Base-by-base conservation (phyloP, 805 yeast species). In the Monosporozyma yasuniensis region DNA sequence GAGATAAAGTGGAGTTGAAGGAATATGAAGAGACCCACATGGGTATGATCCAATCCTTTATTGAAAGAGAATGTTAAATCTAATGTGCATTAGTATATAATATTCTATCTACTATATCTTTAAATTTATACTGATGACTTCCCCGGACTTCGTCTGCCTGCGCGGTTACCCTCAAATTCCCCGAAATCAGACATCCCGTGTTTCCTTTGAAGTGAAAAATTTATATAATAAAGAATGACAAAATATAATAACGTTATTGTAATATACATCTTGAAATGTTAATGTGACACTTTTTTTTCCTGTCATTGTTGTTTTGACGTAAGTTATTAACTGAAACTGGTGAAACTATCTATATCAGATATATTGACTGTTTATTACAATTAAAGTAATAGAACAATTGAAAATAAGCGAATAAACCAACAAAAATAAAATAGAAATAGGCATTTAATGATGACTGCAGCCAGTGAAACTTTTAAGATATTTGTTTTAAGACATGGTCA, bases 1-100 rank as follows among this genome's bases (percentile, higher is more conserved):
- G 61, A 9, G 51, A 47, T 14, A 55, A 55, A 14, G 58, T 61
- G 4, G 73, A 68, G 39, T 72, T 87, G n/a, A 74, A 72, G 50
- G 95, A 86, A 61, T 88, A 88, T 59, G 82, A 78, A 25, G 91
- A 85, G 62, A 73, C 81, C 11, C 81, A 80, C 56, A 71, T 72
- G 34, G 96, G 95, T 25, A 76, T 88, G 84, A 84, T 88, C 60
- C 78, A 82, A 66, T 82, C 90, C 58, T 88, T 83, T 67, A 73
- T 68, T 34, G 90, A 85, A 54, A 73, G 88, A 56, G 79, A 74
- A 4, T 64, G 65, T 12, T 64, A 54, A 47, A 27, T 41, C 4
- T 12, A 9, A 32, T 12, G 25, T 44, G 16, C 14, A 32, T 32
- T n/a, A n/a, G n/a, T 12, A 32, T 32, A 32, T 32, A 32, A n/a